These are phyloP conservation scores for Aspergillus nanangensis DNA, from an alignment of 495 filamentous ascomycete genomes.

Conservation along the genomic window DNA sequence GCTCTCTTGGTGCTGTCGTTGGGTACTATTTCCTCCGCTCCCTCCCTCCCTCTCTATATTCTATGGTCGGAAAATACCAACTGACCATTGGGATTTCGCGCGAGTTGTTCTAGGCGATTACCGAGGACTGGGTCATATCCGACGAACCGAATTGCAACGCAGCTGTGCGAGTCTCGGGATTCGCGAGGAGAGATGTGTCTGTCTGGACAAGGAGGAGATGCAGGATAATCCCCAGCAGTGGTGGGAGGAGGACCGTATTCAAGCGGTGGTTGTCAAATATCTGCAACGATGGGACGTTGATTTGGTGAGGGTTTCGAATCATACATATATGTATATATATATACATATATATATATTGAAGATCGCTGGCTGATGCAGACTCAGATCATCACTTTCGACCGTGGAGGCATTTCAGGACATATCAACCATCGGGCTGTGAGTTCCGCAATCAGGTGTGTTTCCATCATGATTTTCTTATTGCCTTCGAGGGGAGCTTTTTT, in stretches of 20 bases:
- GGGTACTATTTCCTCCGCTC: neutral
- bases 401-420: slow-evolving; percentile 6
- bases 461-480: neutral
- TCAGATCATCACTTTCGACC: slow-evolving; percentile 8
- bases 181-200: slow-evolving; percentile 1
- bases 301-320: neutral
- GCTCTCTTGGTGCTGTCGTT: slow-evolving; percentile 1
- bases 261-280: slow-evolving; percentile 3
- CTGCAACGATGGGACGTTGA: slow-evolving; percentile 5
- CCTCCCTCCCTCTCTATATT: neutral
- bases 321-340: neutral
- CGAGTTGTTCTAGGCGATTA: slow-evolving; percentile 7
- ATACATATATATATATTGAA: neutral
- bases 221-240: slow-evolving; percentile 9
- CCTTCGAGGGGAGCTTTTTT: neutral
- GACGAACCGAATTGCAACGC: slow-evolving; percentile 2
- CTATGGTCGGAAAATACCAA: no score
- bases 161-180: slow-evolving; percentile 7
- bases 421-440: slow-evolving; percentile 8
- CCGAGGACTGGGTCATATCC: slow-evolving; percentile 1
- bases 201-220: slow-evolving; percentile 4
- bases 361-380: neutral
- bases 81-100: no score
- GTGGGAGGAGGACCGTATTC: slow-evolving; percentile 8
- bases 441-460: slow-evolving; percentile 2